These are phyloP conservation scores for Trichophaea hybrida DNA, from an alignment of 2,329 filamentous ascomycete species.

Conservation along the genomic window DNA sequence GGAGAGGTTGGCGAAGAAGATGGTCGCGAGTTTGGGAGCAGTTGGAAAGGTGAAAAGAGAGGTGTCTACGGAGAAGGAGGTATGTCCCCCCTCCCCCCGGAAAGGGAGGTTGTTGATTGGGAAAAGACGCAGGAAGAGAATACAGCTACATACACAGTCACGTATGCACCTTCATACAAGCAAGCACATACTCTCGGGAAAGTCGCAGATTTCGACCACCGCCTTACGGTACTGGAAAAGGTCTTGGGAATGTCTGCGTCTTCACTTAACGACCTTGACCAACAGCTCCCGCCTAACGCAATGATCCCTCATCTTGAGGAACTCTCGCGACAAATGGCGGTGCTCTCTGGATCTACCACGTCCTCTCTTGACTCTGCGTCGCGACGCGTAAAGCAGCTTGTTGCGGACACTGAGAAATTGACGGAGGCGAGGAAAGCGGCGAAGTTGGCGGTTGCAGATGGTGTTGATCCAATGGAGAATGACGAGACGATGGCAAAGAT, in stretches of 20 bases:
- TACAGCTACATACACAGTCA: slow-evolving; percentile 46
- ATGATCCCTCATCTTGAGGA: slow-evolving; percentile 69
- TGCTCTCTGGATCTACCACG: slow-evolving; percentile 57
- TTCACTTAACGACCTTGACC: slow-evolving; percentile 46
- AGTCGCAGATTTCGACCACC: slow-evolving; percentile 73
- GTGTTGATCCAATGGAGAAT: slow-evolving; percentile 34
- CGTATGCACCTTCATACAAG: slow-evolving; percentile 49
- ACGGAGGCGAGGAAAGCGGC: slow-evolving; percentile 50
- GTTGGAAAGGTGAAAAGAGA: slow-evolving; percentile 2
- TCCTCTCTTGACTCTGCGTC: slow-evolving; percentile 59
- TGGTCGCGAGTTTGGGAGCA: slow-evolving; percentile 21
- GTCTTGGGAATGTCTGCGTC: slow-evolving; percentile 64
- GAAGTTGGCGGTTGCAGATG: slow-evolving; percentile 36
- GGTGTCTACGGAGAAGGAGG: slow-evolving; percentile 18
- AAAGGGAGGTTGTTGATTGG: slow-evolving; percentile 19
- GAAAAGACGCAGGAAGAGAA: background rate
- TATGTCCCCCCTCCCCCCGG: background rate
- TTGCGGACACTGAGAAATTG: slow-evolving; percentile 57
- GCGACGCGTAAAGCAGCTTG: slow-evolving; percentile 54
- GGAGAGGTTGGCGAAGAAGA: slow-evolving; percentile 26
- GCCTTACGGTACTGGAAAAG: slow-evolving; percentile 65
- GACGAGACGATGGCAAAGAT: slow-evolving; percentile 69
- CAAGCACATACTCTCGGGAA: slow-evolving; percentile 60
- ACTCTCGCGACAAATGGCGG: slow-evolving; percentile 65
- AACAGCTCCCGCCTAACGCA: slow-evolving; percentile 40